Conservation (phyloP, 768 basidiomycete species). For the Leucocoprinus leucothites region DNA sequence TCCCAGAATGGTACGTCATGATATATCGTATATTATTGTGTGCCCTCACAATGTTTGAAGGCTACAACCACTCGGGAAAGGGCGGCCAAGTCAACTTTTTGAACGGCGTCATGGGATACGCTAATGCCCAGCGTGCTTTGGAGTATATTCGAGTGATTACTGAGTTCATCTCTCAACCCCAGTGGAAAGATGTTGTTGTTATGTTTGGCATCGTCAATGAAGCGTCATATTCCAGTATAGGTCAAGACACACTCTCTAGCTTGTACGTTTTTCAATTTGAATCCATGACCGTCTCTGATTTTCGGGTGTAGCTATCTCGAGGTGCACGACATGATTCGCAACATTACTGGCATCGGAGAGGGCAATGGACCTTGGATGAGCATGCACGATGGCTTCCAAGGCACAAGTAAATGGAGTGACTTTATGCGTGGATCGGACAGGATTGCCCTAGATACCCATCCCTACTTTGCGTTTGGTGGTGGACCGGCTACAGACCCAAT, state of each 20-base stretch:
- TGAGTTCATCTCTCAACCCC: slow-evolving; percentile 81
- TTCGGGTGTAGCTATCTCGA: slow-evolving; percentile 45
- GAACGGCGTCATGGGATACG: slow-evolving; percentile 78
- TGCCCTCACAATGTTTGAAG: slow-evolving; percentile 19
- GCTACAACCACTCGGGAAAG: slow-evolving; percentile 63
- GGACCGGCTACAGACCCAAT: slow-evolving; percentile 32
- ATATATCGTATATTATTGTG: not conserved
- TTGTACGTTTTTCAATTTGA: slow-evolving; percentile 56
- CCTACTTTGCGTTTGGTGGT: slow-evolving; percentile 47
- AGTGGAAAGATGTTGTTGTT: slow-evolving; percentile 63
- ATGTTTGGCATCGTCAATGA: slow-evolving; percentile 70
- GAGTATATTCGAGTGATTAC: slow-evolving; percentile 76
- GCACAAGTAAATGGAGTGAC: slow-evolving; percentile 30
- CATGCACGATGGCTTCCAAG: slow-evolving; percentile 45
- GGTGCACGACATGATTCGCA: slow-evolving; percentile 61
- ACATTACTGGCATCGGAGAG: slow-evolving; percentile 69
- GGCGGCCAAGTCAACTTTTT: slow-evolving; percentile 63
- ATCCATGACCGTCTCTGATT: slow-evolving; percentile 13
- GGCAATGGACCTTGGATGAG: slow-evolving; percentile 62
- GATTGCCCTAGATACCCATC: slow-evolving; percentile 37
- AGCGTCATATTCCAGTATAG: slow-evolving; percentile 51
- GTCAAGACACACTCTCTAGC: slow-evolving; percentile 45
- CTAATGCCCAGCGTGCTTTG: slow-evolving; percentile 79
- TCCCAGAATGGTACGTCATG: slow-evolving; percentile 58
- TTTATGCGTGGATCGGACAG: slow-evolving; percentile 39